Evolutionary conservation across 2,329 filamentous ascomycete genomes (phyloP), one percentile per base, ranked within the genome.

Genomic region (Eutypa lata): DNA sequence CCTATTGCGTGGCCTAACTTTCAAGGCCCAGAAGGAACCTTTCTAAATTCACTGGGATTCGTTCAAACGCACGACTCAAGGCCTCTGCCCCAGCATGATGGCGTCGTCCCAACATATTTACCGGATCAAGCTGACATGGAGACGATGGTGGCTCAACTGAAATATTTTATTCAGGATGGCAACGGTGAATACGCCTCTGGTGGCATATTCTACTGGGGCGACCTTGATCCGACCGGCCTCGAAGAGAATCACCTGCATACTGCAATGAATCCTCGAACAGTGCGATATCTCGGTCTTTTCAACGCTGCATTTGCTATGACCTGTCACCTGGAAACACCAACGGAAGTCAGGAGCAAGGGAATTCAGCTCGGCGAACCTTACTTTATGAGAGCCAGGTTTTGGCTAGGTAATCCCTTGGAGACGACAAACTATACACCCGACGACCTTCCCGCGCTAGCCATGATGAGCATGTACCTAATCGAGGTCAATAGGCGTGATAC

Each of bases 401-500:
- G 79, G 7, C 57, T 80, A 3, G 75, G 76, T 8, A 78, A 79
- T 52, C 75, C 76, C 0, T 69, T 79, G 21, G 76, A 79, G 49
- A 69, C 73, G 22, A 70, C 70, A 2, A 68, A 66, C 0, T 69
- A 70, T 53, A 73, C 70, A 14, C 69, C 73, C n/a, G 66, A 67
- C 40, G 75, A 79, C 48, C 72, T 79, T 2, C 68, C 74, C 0
- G 67, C 72, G 1, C 63, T 80, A 28, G 72, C 72, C 2, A 64
- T 81, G 50, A 76, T 80, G 72, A 72, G 73, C 7, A 68, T 78
- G 48, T 80, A 79, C 57, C 65, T 79, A 18, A 62, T 79, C 28
- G 77, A 80, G 63, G 73, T 73, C 58, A 77, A 78, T 59, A 71
- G 76, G 3, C 66, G 75, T 33, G 78, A 81, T 53, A 71, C 73